phyloP scores from a whole-genome alignment of 1,139 yeast genomes.

The Candida sp. region DNA sequence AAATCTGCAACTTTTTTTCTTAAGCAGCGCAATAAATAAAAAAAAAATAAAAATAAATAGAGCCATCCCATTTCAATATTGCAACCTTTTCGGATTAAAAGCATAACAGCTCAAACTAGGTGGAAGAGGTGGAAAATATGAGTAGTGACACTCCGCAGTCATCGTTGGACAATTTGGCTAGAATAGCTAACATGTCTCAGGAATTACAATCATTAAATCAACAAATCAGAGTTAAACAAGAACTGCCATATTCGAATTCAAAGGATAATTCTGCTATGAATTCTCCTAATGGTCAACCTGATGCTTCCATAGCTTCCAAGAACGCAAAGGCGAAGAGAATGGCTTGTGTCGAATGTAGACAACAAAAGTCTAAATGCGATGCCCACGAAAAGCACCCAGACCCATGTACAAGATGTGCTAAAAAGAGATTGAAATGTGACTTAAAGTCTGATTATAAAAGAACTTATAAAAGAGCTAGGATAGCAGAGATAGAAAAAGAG shows the following conservation, averaged over 20 bases:
- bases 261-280: slow-evolving; percentile 1
- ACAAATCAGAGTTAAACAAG: slow-evolving; percentile 16
- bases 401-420: slow-evolving; percentile 82
- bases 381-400: slow-evolving; percentile 73
- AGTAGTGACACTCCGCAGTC: slow-evolving; percentile 13
- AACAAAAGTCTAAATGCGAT: slow-evolving; percentile 88
- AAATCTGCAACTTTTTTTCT: no score
- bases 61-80: background rate
- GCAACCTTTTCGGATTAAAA: no score
- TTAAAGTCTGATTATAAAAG: slow-evolving; percentile 81
- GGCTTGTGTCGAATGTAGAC: slow-evolving; percentile 96
- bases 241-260: slow-evolving; percentile 3
- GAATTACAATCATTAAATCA: slow-evolving; percentile 32
- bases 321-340: slow-evolving; percentile 48
- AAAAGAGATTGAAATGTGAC: slow-evolving; percentile 67
- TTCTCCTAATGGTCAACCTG: background rate
- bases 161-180: slow-evolving; percentile 41
- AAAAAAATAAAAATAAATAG: no score
- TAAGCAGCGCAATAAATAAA: background rate
- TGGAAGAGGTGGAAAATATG: no score
- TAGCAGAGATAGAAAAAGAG: slow-evolving; percentile 82
- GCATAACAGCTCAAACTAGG: no score
- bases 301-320: slow-evolving; percentile 10
- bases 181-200: slow-evolving; percentile 44
- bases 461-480: slow-evolving; percentile 81